Evolutionary conservation across 2,329 filamentous ascomycete genomes (phyloP).

Genomic region (Cladosporium sp.): DNA sequence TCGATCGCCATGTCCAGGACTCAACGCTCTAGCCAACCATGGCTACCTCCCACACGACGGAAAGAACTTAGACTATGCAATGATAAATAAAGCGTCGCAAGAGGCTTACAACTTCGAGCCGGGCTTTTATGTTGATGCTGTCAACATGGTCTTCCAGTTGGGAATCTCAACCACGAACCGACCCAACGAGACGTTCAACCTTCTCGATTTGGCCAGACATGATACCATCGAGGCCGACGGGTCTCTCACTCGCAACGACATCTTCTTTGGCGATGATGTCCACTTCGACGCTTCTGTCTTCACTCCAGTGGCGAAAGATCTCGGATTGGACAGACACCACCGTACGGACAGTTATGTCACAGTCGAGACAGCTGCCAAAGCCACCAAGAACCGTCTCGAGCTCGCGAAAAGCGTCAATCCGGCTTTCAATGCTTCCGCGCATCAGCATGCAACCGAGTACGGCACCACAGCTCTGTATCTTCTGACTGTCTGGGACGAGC

Average conservation of each 20-base stretch:
- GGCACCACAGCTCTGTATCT: not conserved
- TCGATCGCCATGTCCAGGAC: conserved; percentile 33
- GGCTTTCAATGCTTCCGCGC: not conserved
- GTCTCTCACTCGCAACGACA: conserved; percentile 39
- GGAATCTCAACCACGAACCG: conserved; percentile 26
- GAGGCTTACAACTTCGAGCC: conserved; percentile 34
- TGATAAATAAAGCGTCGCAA: conserved; percentile 29
- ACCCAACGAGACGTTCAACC: conserved; percentile 29
- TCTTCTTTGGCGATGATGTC: conserved; percentile 40
- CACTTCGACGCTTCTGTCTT: conserved; percentile 30
- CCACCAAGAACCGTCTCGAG: not conserved
- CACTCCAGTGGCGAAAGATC: not conserved
- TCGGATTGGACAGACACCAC: not conserved
- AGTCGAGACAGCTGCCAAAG: not conserved
- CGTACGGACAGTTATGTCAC: not conserved
- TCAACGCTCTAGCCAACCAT: conserved; percentile 27
- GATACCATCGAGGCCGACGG: conserved; percentile 45
- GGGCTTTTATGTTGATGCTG: conserved; percentile 33
- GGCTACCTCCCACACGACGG: conserved; percentile 33
- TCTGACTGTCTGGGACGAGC: not conserved
- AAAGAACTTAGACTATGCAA: conserved; percentile 29
- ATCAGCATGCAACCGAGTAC: not conserved
- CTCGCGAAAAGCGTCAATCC: not conserved
- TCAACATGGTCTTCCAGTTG: conserved; percentile 28
- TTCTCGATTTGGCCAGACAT: conserved; percentile 34